Conservation (phyloP, 768 basidiomycete genomes). For the Daedaleopsis sinensis region DNA sequence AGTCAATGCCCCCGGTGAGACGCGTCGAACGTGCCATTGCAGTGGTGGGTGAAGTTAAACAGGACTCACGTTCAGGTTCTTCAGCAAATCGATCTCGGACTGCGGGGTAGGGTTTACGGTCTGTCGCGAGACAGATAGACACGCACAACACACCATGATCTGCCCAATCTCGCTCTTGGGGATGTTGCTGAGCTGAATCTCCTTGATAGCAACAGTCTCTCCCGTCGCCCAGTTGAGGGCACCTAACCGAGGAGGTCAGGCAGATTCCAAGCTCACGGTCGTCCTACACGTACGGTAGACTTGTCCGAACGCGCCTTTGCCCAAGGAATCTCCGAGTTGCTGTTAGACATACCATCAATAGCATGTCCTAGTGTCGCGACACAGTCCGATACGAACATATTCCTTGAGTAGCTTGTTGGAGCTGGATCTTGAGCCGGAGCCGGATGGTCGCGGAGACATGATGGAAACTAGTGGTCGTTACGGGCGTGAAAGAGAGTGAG, state of each 20-base stretch:
- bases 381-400: conserved; percentile 28
- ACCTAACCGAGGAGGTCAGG: conserved; percentile 45
- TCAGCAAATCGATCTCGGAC: conserved; percentile 97
- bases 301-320: conserved; percentile 96
- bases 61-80: conserved; percentile 87
- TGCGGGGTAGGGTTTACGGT: conserved; percentile 34
- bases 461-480: conserved; percentile 14
- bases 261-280: neutral
- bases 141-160: conserved; percentile 77
- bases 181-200: conserved; percentile 93
- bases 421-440: conserved; percentile 22
- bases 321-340: conserved; percentile 97
- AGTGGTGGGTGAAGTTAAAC: neutral
- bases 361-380: neutral
- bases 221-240: conserved; percentile 95
- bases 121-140: neutral
- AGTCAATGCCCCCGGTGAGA: no score
- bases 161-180: conserved; percentile 92
- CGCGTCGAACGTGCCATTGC: neutral
- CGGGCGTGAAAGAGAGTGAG: neutral
- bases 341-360: conserved; percentile 31
- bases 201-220: conserved; percentile 98
- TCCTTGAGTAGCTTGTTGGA: conserved; percentile 33
- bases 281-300: conserved; percentile 78
- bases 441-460: conserved; percentile 19